These are phyloP conservation scores for Triadica sebifera DNA, from an alignment of 345 rosid species.

Conservation along the genomic window DNA sequence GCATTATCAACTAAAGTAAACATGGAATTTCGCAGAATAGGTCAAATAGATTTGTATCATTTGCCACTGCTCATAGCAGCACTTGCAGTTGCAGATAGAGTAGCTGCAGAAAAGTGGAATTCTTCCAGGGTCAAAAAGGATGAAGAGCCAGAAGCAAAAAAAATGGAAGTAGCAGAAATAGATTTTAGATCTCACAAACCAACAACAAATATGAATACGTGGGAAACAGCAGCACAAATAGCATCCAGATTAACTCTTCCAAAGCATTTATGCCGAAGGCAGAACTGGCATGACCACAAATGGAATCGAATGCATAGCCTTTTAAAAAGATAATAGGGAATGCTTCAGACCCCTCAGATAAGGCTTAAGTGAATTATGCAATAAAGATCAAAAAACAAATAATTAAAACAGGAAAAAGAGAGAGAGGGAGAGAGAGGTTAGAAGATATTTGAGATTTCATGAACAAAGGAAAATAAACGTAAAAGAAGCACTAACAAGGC, in stretches of 20 bases:
- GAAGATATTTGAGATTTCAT: neutral
- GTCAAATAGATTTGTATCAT: too few relatives aligned
- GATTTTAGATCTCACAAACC: neutral
- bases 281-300: neutral
- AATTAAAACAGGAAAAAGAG: neutral
- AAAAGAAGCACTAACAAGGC: neutral
- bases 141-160: neutral
- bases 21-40: too few relatives aligned
- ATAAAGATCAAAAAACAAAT: neutral
- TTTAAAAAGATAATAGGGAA: neutral
- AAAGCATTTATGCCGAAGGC: neutral
- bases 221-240: neutral
- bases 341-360: neutral
- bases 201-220: neutral
- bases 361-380: neutral
- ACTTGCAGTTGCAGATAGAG: too few relatives aligned
- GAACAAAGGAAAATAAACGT: neutral
- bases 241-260: neutral
- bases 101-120: too few relatives aligned
- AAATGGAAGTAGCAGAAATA: neutral
- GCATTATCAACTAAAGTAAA: neutral
- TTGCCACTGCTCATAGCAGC: too few relatives aligned
- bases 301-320: neutral
- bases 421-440: too few relatives aligned
- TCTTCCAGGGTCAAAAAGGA: too few relatives aligned